phyloP scores from a whole-genome alignment of 352 stramenopile genomes.

The Pythium vanterpoolii region DNA sequence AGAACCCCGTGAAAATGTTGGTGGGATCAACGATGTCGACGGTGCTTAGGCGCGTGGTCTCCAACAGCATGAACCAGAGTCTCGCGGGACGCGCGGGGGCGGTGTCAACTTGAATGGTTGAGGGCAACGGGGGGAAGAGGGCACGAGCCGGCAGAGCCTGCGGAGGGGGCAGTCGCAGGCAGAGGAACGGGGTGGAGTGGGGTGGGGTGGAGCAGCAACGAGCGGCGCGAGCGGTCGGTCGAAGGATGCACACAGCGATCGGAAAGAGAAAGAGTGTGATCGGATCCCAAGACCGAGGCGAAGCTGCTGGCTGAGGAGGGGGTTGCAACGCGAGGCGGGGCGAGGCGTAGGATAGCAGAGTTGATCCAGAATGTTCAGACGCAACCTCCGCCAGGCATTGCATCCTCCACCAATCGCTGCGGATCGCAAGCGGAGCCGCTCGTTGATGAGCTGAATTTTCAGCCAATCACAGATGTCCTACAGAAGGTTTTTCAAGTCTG shows the following conservation, averaged over 20 bases:
- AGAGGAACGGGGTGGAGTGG: background rate
- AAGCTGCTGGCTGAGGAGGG: no score
- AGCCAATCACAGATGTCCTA: background rate
- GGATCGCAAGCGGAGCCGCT: background rate
- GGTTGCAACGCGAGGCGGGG: no score
- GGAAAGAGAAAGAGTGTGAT: background rate
- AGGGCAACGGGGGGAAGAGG: constrained; percentile 14
- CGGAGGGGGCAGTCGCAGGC: background rate
- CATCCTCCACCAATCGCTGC: constrained; percentile 19
- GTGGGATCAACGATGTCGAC: constrained; percentile 84
- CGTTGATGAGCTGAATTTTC: background rate
- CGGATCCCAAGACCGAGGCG: no score
- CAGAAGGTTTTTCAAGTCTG: background rate
- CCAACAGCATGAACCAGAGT: constrained; percentile 77
- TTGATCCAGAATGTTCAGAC: background rate
- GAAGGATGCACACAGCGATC: background rate
- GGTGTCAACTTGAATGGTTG: constrained; percentile 23
- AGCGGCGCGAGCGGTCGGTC: background rate
- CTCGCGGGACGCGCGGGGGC: constrained; percentile 15
- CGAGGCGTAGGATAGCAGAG: no score
- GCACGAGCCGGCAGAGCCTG: constrained; percentile 14
- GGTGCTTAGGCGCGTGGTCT: constrained; percentile 63
- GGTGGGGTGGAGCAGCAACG: background rate
- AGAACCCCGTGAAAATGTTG: constrained; percentile 88
- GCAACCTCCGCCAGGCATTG: background rate